Base-by-base conservation (phyloP, 2,329 filamentous ascomycete species). In the Penicillium sp. region DNA sequence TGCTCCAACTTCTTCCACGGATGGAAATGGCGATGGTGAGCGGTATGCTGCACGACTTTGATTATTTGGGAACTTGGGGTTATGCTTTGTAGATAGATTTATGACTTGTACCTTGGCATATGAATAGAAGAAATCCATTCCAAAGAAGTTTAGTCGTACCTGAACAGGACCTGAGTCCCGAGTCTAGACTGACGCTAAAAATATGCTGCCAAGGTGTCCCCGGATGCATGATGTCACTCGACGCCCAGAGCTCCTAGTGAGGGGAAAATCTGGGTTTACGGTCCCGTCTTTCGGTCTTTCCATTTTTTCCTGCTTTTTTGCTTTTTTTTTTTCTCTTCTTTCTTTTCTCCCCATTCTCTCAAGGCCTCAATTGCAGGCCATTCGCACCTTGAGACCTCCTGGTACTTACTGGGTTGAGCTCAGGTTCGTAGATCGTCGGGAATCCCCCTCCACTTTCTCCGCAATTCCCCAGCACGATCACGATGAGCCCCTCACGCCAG, bases 401-500 rank as follows among this genome's bases (percentile, higher is more conserved):
- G 47, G 47, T 31, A 42, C 31, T 12, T n/a, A 8, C 42, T 52
- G 48, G 42, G 39, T 49, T 26, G 26, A 36, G 21, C 18, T 42
- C 36, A 43, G 45, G 33, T 48, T 43, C 36, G 13, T 47, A 16
- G 26, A 29, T 45, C 23, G 26, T 43, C 29, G 12, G 21, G 18
- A 16, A 26, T 26, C 18, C 39, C 13, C 23, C 41, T 26, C 39
- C 39, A 42, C 28, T 23, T 47, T 38, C 49, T 33, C 45, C 29
- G 31, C 39, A 47, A 47, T 28, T 29, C 31, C 9, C n/a, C 42
- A 46, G 39, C 15, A 24, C 42, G 41, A 53, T 53, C 44, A 58
- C 51, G 48, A 67, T 68, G 66, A 38, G 43, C 47, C 44, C 56
- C 42, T 45, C 58, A 47, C 58, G 54, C 31, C 68, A 90, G 74